These are phyloP conservation scores for Codiaeum variegatum DNA, from an alignment of 441 rosid species.

Conservation along the genomic window DNA sequence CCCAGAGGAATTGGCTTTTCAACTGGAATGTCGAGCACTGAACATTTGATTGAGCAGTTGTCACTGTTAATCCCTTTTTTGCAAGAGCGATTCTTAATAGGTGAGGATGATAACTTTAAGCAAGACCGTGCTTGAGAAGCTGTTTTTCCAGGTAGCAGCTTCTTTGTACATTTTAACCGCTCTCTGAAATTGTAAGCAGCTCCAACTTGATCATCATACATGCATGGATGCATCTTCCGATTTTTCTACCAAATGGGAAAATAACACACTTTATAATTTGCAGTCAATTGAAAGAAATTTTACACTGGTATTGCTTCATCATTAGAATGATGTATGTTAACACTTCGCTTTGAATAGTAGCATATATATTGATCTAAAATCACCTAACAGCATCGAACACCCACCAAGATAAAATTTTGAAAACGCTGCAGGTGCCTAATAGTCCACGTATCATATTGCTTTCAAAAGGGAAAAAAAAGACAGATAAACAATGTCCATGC, in stretches of 20 bases:
- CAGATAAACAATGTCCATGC: not conserved
- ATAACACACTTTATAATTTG: slow-evolving; percentile 7
- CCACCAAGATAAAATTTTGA: not conserved
- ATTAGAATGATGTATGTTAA: not conserved
- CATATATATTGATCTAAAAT: not conserved
- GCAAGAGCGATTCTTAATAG: slow-evolving; percentile 27
- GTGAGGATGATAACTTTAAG: slow-evolving; percentile 26
- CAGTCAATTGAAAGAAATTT: not conserved
- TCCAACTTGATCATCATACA: slow-evolving; percentile 69
- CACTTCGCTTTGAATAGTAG: not conserved
- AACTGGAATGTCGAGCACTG: slow-evolving; percentile 34
- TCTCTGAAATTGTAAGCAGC: slow-evolving; percentile 72
- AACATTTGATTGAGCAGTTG: slow-evolving; percentile 29
- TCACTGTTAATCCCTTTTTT: slow-evolving; percentile 19
- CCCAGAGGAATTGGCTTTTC: slow-evolving; percentile 51
- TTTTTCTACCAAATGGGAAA: slow-evolving; percentile 44
- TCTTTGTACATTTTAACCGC: slow-evolving; percentile 41
- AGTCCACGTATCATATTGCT: not conserved
- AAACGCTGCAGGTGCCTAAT: not conserved
- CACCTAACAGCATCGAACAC: not conserved
- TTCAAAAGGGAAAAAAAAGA: too few species aligned
- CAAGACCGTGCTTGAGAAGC: slow-evolving; percentile 22
- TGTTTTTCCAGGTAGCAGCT: slow-evolving; percentile 22
- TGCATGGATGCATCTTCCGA: slow-evolving; percentile 72
- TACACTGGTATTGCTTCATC: not conserved